Evolutionary conservation across 768 basidiomycete species (phyloP).

Genomic region (Termitomyces bulborhizus): DNA sequence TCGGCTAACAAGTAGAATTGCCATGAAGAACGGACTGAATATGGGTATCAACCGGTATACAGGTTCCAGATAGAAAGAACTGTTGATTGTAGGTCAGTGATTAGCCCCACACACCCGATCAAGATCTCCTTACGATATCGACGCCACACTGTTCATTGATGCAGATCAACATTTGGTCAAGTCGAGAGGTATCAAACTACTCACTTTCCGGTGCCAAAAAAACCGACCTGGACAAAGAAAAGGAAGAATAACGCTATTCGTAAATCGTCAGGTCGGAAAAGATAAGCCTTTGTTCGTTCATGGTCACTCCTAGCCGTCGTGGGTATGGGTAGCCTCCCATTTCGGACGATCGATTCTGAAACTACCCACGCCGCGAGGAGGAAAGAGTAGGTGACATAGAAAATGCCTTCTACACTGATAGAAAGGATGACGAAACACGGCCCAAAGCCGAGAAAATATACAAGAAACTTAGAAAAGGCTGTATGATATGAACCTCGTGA

Average conservation of each 20-base stretch:
- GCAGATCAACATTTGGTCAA: not conserved
- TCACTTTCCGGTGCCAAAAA: constrained; percentile 82
- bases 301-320: not conserved
- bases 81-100: constrained; percentile 15
- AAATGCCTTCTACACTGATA: constrained; percentile 76
- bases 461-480: constrained; percentile 45
- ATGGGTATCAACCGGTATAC: constrained; percentile 84
- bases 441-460: constrained; percentile 65
- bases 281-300: constrained; percentile 23
- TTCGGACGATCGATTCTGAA: constrained; percentile 39
- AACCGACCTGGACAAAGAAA: constrained; percentile 82
- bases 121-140: constrained; percentile 57
- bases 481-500: constrained; percentile 27
- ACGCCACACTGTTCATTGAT: constrained; percentile 52
- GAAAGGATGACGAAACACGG: constrained; percentile 77
- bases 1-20: constrained; percentile 53
- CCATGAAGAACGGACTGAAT: constrained; percentile 84
- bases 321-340: constrained; percentile 2
- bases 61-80: constrained; percentile 82
- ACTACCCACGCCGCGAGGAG: constrained; percentile 64
- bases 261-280: constrained; percentile 56
- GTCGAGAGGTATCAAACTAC: constrained; percentile 20
- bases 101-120: not conserved
- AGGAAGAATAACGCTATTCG: constrained; percentile 77
- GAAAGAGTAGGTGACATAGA: constrained; percentile 63